Conservation (phyloP, 768 basidiomycete genomes). For the Chalciporus sphaerocephalus region DNA sequence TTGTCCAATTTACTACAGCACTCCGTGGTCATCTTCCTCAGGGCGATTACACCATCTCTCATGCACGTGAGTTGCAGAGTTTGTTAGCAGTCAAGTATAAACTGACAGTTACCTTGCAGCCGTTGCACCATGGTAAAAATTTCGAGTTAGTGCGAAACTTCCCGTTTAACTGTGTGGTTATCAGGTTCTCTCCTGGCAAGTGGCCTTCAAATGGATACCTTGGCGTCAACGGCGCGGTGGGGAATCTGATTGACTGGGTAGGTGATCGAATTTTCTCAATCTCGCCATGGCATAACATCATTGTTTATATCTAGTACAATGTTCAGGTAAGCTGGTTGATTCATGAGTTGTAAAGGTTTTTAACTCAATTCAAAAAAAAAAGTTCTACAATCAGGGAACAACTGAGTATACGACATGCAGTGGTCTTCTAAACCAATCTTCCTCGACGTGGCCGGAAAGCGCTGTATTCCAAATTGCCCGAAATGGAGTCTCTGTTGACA, state of each 20-base stretch:
- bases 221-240: slow-evolving; percentile 32
- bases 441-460: slow-evolving; percentile 39
- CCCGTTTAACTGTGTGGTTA: slow-evolving; percentile 8
- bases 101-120: not conserved
- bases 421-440: slow-evolving; percentile 37
- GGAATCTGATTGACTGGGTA: slow-evolving; percentile 45
- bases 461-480: slow-evolving; percentile 47
- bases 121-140: slow-evolving; percentile 22
- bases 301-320: slow-evolving; percentile 25
- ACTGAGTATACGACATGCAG: slow-evolving; percentile 38
- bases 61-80: slow-evolving; percentile 27
- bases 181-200: slow-evolving; percentile 19
- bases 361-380: not conserved
- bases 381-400: slow-evolving; percentile 34
- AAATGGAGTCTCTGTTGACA: slow-evolving; percentile 53
- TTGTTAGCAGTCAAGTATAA: not conserved
- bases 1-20: slow-evolving; percentile 27
- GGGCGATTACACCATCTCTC: slow-evolving; percentile 29
- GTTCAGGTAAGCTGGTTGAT: slow-evolving; percentile 32
- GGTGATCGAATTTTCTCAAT: too few relatives aligned
- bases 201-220: slow-evolving; percentile 36
- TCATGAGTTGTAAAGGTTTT: not conserved
- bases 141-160: too few relatives aligned
- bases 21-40: slow-evolving; percentile 26
- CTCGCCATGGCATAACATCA: not conserved